phyloP scores from a whole-genome alignment of 192 early-diverging fungal genomes.

The Linnemannia zychae region DNA sequence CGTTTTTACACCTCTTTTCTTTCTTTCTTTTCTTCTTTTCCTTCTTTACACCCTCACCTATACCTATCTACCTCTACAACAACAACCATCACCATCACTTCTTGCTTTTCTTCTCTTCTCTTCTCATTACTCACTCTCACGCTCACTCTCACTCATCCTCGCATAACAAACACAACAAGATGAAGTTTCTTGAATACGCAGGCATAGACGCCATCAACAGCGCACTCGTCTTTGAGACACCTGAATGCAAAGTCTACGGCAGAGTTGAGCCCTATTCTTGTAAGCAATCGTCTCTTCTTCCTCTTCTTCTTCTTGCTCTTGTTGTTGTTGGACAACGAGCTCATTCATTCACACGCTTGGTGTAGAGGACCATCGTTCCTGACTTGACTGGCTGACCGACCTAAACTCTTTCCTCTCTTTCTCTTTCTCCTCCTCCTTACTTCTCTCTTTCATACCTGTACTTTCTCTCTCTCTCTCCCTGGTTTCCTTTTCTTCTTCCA shows the following conservation, averaged over 20 bases:
- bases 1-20: not conserved
- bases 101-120: not conserved
- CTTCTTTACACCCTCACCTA: no score
- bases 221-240: conserved; percentile 85
- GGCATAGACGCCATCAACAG: conserved; percentile 89
- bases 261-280: conserved; percentile 95
- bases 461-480: not conserved
- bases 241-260: conserved; percentile 87
- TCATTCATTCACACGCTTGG: not conserved
- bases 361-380: not conserved
- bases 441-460: not conserved
- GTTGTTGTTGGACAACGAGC: not conserved
- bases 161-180: conserved; percentile 80
- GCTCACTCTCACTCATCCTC: not conserved
- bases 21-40: not conserved
- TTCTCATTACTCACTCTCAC: not conserved
- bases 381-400: not conserved
- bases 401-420: not conserved
- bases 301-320: not conserved
- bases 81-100: not conserved
- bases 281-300: conserved; percentile 60
- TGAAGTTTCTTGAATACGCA: conserved; percentile 92
- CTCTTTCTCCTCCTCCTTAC: not conserved
- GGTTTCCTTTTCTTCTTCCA: not conserved
- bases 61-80: not conserved